Conservation (phyloP, 345 rosid genomes). For the Corymbia maculata region DNA sequence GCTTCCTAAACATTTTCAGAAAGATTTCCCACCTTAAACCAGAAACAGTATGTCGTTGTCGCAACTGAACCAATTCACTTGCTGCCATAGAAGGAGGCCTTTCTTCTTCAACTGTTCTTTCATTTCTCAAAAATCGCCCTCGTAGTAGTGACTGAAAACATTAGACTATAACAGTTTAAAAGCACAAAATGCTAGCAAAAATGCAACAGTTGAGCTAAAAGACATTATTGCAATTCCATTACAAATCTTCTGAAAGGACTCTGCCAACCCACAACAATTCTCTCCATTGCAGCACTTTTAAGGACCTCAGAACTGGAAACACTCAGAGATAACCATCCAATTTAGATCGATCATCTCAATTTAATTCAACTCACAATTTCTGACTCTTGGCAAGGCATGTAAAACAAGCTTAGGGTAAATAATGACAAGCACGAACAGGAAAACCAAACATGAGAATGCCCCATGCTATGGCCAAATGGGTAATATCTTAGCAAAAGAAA, state of each 20-base stretch:
- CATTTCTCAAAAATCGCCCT: conserved; percentile 91
- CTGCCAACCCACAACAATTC: neutral
- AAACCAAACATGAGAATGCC: neutral
- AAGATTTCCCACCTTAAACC: conserved; percentile 60
- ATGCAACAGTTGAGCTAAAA: neutral
- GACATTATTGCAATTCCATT: neutral
- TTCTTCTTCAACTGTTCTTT: conserved; percentile 69
- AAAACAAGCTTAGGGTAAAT: neutral
- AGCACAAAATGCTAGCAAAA: neutral
- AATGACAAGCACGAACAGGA: neutral
- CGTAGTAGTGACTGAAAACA: conserved; percentile 75
- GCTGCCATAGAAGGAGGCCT: conserved; percentile 78
- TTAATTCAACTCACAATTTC: neutral
- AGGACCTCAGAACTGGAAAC: neutral
- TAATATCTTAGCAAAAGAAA: neutral
- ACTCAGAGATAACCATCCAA: neutral
- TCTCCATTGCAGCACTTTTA: neutral
- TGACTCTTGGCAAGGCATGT: neutral
- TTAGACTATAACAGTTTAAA: neutral
- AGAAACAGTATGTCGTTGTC: conserved; percentile 86
- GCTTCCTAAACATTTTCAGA: neutral
- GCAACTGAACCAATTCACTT: conserved; percentile 76
- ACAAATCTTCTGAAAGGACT: neutral
- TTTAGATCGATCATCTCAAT: neutral
- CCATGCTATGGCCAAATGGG: neutral